Evolutionary conservation across 2,329 filamentous ascomycete species (phyloP), one percentile per base, ranked within the genome.

Genomic region (Leptosphaerulina australis): DNA sequence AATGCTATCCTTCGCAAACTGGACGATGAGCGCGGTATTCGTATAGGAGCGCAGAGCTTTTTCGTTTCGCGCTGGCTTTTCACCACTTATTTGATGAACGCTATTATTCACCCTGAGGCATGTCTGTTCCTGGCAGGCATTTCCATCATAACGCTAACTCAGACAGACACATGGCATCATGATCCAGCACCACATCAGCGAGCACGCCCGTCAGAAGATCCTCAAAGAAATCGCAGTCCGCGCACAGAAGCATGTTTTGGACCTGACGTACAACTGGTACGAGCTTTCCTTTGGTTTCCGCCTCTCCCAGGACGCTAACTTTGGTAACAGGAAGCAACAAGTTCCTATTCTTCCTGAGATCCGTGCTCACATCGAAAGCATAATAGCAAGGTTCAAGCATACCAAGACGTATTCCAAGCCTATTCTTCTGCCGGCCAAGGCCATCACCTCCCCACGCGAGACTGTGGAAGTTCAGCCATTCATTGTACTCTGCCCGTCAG

Each of bases 51-150:
- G 29, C 85, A 91, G 55, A 86, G 86, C 61, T 95, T 92, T 78
- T 83, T 97, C 59, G 86, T 97, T 56, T 90, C 88, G 64, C 88
- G 92, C 68, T 99, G 93, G 86, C 86, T 97, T 55, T 96, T 97
- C 71, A 88, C 91, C 56, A 87, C 88, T 41, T 97, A 94, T 73
- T 79, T 97, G 26, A 82, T 90, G 36, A 88, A 89, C 62, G 87
- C 91, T 44, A 84, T 97, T 65, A 89, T 91, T 37, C 89, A 94
- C 65, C 94, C 94, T 9, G 94, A 99, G 81, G 91, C 85, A 80
- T 58, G 62, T 66, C 12, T 18, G 22, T 49, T 36, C 49, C 35
- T 36, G 12, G 35, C 17, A 15, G 40, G 54, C 50, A 17, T 40
- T 22, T 22, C 48, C 17, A n/a, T 54, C 70, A 24, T 18, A 3